Percentiles rank a stretch among this genome's conserved stretches.
Conservation (phyloP, 1,139 yeast genomes). For the Hanseniaspora uvarum region DNA sequence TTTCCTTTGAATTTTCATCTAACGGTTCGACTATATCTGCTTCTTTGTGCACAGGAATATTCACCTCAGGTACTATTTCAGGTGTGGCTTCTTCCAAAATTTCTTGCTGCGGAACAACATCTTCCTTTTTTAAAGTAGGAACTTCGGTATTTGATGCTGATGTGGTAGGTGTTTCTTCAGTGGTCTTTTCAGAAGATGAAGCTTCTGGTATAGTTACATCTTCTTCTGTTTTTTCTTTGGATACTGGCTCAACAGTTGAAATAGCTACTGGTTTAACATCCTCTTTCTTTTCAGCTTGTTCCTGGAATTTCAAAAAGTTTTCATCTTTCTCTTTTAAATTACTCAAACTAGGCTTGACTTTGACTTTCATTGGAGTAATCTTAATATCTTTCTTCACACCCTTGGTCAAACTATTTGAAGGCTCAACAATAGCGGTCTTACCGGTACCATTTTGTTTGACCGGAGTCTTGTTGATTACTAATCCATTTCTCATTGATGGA, state of each 20-base stretch:
- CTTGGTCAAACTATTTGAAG: neutral
- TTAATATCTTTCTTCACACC: neutral
- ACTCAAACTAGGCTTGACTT: neutral
- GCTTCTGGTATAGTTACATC: neutral
- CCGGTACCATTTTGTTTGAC: neutral
- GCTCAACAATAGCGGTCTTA: neutral
- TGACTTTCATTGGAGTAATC: constrained; percentile 14
- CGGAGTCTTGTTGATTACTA: neutral
- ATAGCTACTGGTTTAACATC: neutral
- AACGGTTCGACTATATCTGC: constrained; percentile 3
- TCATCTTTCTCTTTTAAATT: constrained; percentile 2
- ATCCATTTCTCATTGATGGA: constrained; percentile 8
- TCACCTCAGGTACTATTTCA: neutral
- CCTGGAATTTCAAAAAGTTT: constrained; percentile 10
- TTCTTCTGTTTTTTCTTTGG: neutral
- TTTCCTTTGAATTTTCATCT: neutral
- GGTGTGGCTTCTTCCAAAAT: neutral
- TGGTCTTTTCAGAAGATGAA: neutral
- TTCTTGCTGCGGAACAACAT: neutral
- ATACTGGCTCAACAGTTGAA: neutral
- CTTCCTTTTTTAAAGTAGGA: neutral
- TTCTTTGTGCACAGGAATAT: neutral
- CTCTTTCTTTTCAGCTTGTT: neutral
- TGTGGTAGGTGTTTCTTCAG: neutral
- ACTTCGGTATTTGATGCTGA: neutral